Percentiles rank a stretch among this genome's conserved stretches.
Evolutionary conservation across 306 rosid genomes (phyloP).

Genomic region (Elaeagnus macrophylla): DNA sequence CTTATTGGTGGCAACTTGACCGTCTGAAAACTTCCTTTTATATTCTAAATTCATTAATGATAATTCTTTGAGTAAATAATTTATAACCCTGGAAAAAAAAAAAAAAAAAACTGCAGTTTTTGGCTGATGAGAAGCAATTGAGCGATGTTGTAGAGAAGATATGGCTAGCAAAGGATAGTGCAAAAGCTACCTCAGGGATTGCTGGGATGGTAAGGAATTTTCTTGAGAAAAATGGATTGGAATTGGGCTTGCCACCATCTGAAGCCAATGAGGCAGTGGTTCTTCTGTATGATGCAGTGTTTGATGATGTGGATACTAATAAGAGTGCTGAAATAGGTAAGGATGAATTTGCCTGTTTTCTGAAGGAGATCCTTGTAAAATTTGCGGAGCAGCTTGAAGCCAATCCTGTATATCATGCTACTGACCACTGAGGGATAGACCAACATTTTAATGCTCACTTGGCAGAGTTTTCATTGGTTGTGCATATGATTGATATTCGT

Average conservation of each 20-base stretch:
- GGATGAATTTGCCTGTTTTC: constrained; percentile 31
- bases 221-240: constrained; percentile 50
- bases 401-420: constrained; percentile 58
- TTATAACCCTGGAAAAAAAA: constrained; percentile 3
- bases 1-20: not conserved
- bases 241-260: constrained; percentile 50
- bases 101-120: constrained; percentile 46
- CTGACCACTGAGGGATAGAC: constrained; percentile 23
- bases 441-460: constrained; percentile 3
- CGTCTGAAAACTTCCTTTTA: too few relatives aligned
- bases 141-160: constrained; percentile 37
- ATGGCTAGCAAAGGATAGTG: constrained; percentile 35
- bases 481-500: constrained; percentile 2
- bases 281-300: constrained; percentile 60
- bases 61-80: not conserved
- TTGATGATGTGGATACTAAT: constrained; percentile 39
- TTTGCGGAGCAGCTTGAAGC: constrained; percentile 75
- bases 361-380: constrained; percentile 47
- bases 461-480: constrained; percentile 10
- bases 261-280: constrained; percentile 51
- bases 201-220: constrained; percentile 39
- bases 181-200: constrained; percentile 29
- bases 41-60: not conserved
- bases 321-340: constrained; percentile 31
- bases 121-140: constrained; percentile 61